A percentile compares a stretch with the other conserved stretches of the same genome.
Evolutionary conservation across 352 stramenopile species (phyloP).

Genomic region (Pythium aquatile): DNA sequence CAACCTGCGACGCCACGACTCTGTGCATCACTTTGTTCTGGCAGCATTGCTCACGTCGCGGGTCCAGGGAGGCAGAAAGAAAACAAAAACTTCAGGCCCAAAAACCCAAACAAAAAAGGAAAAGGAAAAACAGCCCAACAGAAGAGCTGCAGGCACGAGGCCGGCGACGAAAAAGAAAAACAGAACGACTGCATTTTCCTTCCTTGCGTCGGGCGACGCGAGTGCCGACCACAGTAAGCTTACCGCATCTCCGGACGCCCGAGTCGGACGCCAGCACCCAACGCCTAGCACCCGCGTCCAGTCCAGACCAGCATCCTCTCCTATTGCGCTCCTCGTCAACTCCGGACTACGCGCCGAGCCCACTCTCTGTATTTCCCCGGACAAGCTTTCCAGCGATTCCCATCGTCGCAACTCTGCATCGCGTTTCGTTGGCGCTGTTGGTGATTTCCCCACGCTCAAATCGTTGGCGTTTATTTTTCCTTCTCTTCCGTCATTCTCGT

Average conservation of each 20-base stretch:
- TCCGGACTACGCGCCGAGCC: not conserved
- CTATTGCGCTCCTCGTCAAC: not conserved
- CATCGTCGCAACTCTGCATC: not conserved
- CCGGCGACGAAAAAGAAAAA: slow-evolving; percentile 31
- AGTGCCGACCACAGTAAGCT: not conserved
- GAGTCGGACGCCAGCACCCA: not conserved
- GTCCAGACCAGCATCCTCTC: too few species aligned
- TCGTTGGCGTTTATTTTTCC: too few species aligned
- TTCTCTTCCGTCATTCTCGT: too few species aligned
- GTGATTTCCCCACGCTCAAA: not conserved
- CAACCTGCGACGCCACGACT: slow-evolving; percentile 18
- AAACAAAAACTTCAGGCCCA: slow-evolving; percentile 15
- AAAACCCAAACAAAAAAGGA: slow-evolving; percentile 10
- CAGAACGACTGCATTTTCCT: slow-evolving; percentile 21
- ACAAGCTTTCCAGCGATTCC: not conserved
- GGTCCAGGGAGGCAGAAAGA: not conserved
- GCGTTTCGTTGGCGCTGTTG: not conserved
- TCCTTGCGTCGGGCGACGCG: slow-evolving; percentile 14
- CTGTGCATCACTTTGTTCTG: slow-evolving; percentile 23
- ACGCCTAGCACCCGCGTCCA: too few species aligned
- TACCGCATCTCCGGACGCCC: not conserved
- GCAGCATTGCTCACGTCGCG: slow-evolving; percentile 18
- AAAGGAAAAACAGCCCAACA: slow-evolving; percentile 25
- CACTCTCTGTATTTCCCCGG: not conserved
- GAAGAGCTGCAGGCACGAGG: not conserved